Conservation (phyloP, 2,329 filamentous ascomycete genomes). For the Berkeleyomyces rouxiae region DNA sequence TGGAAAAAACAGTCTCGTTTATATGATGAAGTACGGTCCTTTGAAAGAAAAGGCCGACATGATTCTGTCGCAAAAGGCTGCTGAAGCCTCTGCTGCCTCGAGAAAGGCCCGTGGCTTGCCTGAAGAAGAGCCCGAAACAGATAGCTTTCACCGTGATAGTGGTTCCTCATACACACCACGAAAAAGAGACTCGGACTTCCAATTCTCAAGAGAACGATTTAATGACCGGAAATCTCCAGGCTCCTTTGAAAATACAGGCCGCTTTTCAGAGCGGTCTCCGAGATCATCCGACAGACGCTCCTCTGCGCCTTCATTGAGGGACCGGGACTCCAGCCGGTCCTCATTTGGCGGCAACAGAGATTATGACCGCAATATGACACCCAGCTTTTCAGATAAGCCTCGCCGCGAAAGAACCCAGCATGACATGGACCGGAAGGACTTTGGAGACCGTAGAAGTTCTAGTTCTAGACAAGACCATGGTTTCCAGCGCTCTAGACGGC, state of each 20-base stretch:
- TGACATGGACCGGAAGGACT: not conserved
- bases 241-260: not conserved
- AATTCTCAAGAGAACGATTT: not conserved
- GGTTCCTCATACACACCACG: not conserved
- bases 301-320: not conserved
- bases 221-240: not conserved
- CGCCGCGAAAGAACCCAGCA: not conserved
- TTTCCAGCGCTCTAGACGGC: not conserved
- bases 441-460: not conserved
- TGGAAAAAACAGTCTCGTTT: conserved; percentile 40
- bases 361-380: not conserved
- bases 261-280: not conserved
- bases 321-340: not conserved
- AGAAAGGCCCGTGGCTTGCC: not conserved
- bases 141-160: not conserved
- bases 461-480: not conserved
- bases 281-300: not conserved
- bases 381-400: not conserved
- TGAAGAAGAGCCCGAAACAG: not conserved
- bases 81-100: conserved; percentile 9
- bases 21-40: conserved; percentile 32
- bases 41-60: conserved; percentile 20
- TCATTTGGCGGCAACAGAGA: not conserved
- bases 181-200: not conserved
- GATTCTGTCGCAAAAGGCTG: conserved; percentile 8